These are phyloP conservation scores for Pinus tabuliformis DNA, from an alignment of 75 land plant species.

Conservation along the genomic window DNA sequence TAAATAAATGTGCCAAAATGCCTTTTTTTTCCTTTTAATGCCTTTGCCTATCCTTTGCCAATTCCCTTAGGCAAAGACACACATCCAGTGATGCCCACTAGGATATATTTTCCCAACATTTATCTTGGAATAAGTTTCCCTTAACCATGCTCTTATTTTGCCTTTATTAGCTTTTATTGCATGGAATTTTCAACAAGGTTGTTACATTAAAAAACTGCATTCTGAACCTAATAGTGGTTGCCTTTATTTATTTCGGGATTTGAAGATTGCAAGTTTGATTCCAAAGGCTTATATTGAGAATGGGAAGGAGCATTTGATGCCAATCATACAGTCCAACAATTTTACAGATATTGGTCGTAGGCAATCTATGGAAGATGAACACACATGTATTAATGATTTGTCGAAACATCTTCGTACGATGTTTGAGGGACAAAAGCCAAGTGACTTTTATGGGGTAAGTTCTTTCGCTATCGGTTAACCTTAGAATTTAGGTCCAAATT, in stretches of 20 bases:
- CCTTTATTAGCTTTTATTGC: too few relatives aligned
- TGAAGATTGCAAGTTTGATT: slow-evolving; percentile 19
- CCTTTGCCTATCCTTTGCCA: too few relatives aligned
- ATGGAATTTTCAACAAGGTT: too few relatives aligned
- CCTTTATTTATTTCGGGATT: slow-evolving; percentile 16
- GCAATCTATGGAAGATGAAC: slow-evolving; percentile 68
- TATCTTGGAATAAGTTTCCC: too few relatives aligned
- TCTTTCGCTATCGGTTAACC: not conserved
- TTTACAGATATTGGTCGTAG: slow-evolving; percentile 53
- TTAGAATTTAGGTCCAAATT: not conserved
- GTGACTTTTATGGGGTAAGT: slow-evolving; percentile 65
- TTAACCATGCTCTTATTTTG: too few relatives aligned
- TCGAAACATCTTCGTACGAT: slow-evolving; percentile 32
- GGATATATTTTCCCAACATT: too few relatives aligned
- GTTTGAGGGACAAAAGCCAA: slow-evolving; percentile 27
- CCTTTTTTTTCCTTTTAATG: too few relatives aligned
- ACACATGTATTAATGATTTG: slow-evolving; percentile 62
- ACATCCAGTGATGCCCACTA: too few relatives aligned
- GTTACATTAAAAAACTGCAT: too few relatives aligned
- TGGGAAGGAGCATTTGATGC: slow-evolving; percentile 21
- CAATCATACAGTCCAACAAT: slow-evolving; percentile 61
- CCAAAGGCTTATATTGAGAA: slow-evolving; percentile 12
- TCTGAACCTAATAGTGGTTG: not conserved
- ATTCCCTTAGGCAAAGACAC: too few relatives aligned
- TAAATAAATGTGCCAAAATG: too few relatives aligned